Evolutionary conservation across 495 filamentous ascomycete species (phyloP).

Genomic region (Talaromyces adpressus): DNA sequence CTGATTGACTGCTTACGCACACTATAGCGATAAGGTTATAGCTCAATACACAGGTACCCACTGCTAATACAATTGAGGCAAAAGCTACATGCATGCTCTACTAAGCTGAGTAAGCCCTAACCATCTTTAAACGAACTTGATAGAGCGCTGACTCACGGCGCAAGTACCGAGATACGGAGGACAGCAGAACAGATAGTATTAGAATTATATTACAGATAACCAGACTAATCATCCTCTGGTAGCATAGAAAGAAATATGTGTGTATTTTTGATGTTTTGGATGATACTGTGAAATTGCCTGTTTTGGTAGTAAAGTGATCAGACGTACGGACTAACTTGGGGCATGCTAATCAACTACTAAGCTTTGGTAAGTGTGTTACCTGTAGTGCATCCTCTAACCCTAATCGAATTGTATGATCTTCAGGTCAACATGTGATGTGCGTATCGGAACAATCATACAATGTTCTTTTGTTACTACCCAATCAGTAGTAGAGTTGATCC

Average conservation of each 20-base stretch:
- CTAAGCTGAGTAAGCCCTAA: not conserved
- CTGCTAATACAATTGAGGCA: not conserved
- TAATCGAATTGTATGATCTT: not conserved
- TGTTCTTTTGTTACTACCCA: not conserved
- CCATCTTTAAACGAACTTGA: not conserved
- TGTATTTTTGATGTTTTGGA: not conserved
- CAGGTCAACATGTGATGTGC: not conserved
- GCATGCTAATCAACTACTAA: not conserved
- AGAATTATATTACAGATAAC: not conserved
- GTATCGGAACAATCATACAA: not conserved
- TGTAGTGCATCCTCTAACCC: not conserved
- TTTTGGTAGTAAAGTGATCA: not conserved
- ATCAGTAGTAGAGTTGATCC: not conserved
- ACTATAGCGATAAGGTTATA: not conserved
- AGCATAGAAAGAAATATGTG: not conserved
- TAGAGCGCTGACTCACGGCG: not conserved
- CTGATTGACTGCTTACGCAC: not conserved
- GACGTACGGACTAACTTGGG: not conserved
- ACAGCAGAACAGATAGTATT: not conserved
- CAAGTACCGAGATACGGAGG: not conserved
- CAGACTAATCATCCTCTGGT: not conserved
- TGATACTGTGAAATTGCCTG: not conserved
- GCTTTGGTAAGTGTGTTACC: not conserved
- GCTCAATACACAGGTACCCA: not conserved
- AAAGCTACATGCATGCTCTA: not conserved